Percentiles rank a stretch among this genome's conserved stretches.
These are phyloP conservation scores for Cladorrhinum sp. DNA, from an alignment of 2,329 filamentous ascomycete species.

Conservation along the genomic window DNA sequence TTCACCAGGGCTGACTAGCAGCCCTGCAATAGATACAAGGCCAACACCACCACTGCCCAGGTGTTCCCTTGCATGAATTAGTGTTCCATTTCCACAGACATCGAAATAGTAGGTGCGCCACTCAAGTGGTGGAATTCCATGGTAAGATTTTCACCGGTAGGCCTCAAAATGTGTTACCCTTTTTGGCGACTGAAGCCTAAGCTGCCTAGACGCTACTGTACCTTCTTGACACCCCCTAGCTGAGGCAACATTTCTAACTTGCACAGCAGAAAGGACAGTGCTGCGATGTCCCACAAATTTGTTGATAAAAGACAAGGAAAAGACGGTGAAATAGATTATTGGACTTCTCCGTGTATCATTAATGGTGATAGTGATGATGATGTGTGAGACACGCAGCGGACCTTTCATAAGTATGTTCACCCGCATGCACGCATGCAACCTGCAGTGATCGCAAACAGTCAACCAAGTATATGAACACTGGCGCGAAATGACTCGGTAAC, in stretches of 20 bases:
- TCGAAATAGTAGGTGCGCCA: not conserved
- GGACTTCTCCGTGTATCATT: not conserved
- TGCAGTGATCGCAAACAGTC: too few species aligned
- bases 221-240: not conserved
- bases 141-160: not conserved
- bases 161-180: not conserved
- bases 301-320: not conserved
- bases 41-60: too few species aligned
- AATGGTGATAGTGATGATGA: too few species aligned
- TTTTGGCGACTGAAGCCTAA: not conserved
- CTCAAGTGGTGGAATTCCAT: not conserved
- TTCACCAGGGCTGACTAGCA: too few species aligned
- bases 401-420: not conserved
- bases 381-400: not conserved
- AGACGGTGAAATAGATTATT: not conserved
- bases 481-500: not conserved
- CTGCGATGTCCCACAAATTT: not conserved
- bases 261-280: too few species aligned
- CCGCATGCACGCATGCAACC: not conserved
- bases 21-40: too few species aligned
- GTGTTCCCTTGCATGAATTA: too few species aligned
- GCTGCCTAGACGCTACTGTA: constrained; percentile 1
- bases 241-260: not conserved
- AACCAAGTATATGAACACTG: not conserved
- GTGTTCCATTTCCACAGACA: too few species aligned